Evolutionary conservation across 1,284 basidiomycete species (phyloP), one percentile per base, ranked within the genome.

Genomic region (Wolfiporia cocos): DNA sequence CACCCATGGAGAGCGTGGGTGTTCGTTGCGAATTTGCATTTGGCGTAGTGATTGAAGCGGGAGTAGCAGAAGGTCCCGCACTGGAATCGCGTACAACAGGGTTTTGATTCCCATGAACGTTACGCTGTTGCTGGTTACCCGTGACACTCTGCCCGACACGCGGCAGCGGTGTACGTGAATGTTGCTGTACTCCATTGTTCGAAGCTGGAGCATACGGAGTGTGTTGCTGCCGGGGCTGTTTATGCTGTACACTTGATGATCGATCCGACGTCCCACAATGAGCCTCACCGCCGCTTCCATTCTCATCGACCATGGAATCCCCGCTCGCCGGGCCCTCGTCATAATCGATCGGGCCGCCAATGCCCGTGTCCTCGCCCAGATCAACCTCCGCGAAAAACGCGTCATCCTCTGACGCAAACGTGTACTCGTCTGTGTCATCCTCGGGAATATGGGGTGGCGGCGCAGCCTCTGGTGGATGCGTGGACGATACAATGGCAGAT

Each of bases 401-500:
- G 42, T 77, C 81, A 39, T 85, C 83, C 28, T 86, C 78, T 0
- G 77, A 80, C 35, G 64, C 62, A 50, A 81, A 71, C 14, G 66
- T 67, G 51, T 72, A 81, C 0, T 66, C 68, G 15, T 80, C 76
- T 5, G 62, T 55, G 2, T 57, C 62, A 24, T 37, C 39, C 17
- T 43, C 32, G 35, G 34, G 32, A 7, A 34, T 37, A 23, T 47
- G 46, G 34, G 17, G 37, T 34, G 29, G 43, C 14, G 14, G 15
- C 4, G 18, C 19, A 23, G 28, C 39, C n/a, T 12, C 21, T 15
- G 36, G 29, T 19, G 39, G 14, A 14, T 36, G 11, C 2, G 40
- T 18, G 14, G 41, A 20, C 20, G 40, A n/a, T n/a, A n/a, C n/a
- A n/a, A n/a, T 7, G 9, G 41, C n/a, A 9, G 37, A n/a, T 11